Conservation (phyloP, 192 early-diverging fungal species). For the Entomortierella lignicola region DNA sequence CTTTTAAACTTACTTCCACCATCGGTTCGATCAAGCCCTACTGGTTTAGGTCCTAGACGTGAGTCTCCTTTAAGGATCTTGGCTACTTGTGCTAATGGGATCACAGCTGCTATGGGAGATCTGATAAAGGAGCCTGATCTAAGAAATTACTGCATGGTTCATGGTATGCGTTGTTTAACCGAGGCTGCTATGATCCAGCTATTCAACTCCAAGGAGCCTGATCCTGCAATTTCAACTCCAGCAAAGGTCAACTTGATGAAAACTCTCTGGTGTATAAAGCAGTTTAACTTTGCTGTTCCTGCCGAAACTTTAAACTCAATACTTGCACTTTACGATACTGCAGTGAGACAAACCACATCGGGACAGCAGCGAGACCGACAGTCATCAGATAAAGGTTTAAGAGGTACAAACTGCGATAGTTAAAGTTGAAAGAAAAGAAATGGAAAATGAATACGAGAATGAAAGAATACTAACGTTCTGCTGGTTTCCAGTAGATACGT, state of each 20-base stretch:
- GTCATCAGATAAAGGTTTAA: too few species aligned
- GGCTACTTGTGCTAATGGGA: conserved; percentile 42
- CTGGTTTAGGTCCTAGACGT: conserved; percentile 40
- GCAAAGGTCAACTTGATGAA: conserved; percentile 51
- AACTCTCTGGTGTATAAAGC: conserved; percentile 40
- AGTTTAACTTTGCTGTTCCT: conserved; percentile 34
- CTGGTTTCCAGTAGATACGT: too few species aligned
- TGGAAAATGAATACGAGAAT: too few species aligned
- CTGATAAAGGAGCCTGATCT: conserved; percentile 20
- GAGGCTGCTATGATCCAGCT: conserved; percentile 42
- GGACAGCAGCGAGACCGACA: neutral
- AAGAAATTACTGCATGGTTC: conserved; percentile 16
- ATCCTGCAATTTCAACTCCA: conserved; percentile 47
- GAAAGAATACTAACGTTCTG: neutral
- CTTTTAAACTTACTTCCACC: conserved; percentile 32
- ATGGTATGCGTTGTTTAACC: conserved; percentile 27
- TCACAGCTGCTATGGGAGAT: conserved; percentile 36
- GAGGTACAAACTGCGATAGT: too few species aligned
- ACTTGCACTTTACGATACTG: conserved; percentile 14
- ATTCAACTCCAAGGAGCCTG: conserved; percentile 27
- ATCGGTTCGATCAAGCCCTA: conserved; percentile 32
- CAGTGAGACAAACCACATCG: neutral
- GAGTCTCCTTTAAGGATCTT: conserved; percentile 35
- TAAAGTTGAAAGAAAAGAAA: too few species aligned
- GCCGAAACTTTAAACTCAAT: neutral